phyloP scores from a whole-genome alignment of 2,329 filamentous ascomycete genomes.

The Aspergillus sp. region DNA sequence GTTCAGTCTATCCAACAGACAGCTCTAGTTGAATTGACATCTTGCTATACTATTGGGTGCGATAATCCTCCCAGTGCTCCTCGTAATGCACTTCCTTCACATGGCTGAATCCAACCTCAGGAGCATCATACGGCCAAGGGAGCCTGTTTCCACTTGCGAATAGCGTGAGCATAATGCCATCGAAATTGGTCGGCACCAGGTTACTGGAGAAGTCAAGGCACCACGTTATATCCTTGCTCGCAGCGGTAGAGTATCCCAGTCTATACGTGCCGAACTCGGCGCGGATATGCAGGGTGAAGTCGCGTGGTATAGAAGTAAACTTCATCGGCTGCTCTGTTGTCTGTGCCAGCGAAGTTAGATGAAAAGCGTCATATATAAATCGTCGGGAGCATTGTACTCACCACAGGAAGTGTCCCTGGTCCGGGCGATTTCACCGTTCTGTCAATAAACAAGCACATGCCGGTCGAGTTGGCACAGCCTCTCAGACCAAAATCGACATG shows the following conservation, averaged over 20 bases:
- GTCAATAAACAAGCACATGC: conserved; percentile 5
- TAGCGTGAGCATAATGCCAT: conserved; percentile 2
- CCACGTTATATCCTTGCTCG: not conserved
- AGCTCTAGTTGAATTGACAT: too few species aligned
- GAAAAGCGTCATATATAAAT: not conserved
- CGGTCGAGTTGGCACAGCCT: not conserved
- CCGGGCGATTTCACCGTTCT: not conserved
- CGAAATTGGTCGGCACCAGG: not conserved
- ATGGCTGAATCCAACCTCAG: conserved; percentile 3
- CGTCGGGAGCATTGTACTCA: not conserved
- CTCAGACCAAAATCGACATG: conserved; percentile 4
- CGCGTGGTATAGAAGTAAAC: not conserved
- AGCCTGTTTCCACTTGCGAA: conserved; percentile 6
- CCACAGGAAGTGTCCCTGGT: not conserved
- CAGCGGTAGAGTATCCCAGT: not conserved
- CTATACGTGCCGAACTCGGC: not conserved
- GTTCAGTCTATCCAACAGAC: too few species aligned
- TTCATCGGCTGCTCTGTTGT: not conserved
- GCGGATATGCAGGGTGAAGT: not conserved
- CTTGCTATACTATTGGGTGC: too few species aligned
- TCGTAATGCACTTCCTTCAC: conserved; percentile 4
- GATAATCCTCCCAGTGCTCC: conserved; percentile 1
- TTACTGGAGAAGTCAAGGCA: not conserved
- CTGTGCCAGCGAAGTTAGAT: not conserved
- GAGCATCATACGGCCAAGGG: conserved; percentile 2